Percentiles rank a stretch among this genome's conserved stretches.
Evolutionary conservation across 257 asterid species (phyloP).

Genomic region (Lantana camara): DNA sequence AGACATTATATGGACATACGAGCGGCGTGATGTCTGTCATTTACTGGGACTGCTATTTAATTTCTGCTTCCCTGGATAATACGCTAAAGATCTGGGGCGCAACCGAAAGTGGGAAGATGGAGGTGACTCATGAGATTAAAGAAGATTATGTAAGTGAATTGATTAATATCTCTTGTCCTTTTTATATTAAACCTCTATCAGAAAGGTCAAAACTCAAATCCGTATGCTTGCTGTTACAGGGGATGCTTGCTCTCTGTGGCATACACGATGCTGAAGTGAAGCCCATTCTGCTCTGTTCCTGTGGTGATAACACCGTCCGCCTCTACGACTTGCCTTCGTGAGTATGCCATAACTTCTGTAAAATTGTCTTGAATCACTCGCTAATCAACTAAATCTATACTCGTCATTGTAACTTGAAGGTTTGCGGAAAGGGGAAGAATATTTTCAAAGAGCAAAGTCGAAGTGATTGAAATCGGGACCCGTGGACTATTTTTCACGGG

Average conservation of each 20-base stretch:
- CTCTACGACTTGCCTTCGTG: constrained; percentile 57
- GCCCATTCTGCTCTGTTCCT: constrained; percentile 52
- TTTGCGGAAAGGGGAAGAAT: constrained; percentile 64
- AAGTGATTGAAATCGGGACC: constrained; percentile 31
- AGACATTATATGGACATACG: constrained; percentile 50
- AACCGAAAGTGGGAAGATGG: constrained; percentile 42
- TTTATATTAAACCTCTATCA: neutral
- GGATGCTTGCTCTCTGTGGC: constrained; percentile 43
- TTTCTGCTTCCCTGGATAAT: constrained; percentile 67
- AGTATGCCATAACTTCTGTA: constrained; percentile 17
- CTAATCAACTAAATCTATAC: neutral
- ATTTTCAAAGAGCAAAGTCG: constrained; percentile 32
- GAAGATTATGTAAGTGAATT: constrained; percentile 42
- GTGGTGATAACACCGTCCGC: constrained; percentile 41
- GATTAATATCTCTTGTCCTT: neutral
- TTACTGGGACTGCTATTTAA: constrained; percentile 52
- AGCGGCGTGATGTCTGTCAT: constrained; percentile 50
- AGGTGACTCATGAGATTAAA: constrained; percentile 39
- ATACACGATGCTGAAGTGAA: constrained; percentile 39
- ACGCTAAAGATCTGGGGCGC: constrained; percentile 54
- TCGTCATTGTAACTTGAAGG: constrained; percentile 21
- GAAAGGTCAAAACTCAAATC: neutral
- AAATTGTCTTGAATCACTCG: too few species aligned
- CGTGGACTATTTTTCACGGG: constrained; percentile 54
- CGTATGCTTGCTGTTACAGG: constrained; percentile 30